Base-by-base conservation (phyloP, 2,329 filamentous ascomycete species). In the Pleoardoris graminearum region DNA sequence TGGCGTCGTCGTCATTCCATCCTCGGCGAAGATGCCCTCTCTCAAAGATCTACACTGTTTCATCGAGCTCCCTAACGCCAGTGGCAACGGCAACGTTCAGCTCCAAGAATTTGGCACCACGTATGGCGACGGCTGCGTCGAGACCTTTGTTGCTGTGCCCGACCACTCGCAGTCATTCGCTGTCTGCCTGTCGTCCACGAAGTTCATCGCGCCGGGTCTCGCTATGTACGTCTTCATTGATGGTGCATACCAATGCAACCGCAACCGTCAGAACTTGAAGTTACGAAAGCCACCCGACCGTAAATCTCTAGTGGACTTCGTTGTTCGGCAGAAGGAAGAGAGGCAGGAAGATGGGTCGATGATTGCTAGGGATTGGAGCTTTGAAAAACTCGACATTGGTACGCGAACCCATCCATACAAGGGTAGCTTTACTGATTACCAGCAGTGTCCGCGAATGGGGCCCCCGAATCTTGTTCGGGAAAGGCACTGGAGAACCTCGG, bases 191-290 rank as follows among this genome's bases (percentile, higher is more conserved):
- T 74, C 67, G 2, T 80, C 80, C 0, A 68, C 67, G 30, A 77
- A 74, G 25, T 84, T 79, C 68, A 81, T 84, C 55, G 78, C 78
- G 1, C 74, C 78, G 21, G 82, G 82, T 0, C 66, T 84, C 10
- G 77, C 80, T 1, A 77, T 81, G 65, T 80, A 80, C 54, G 80
- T 84, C 22, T 84, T 77, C 69, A 82, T 83, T 35, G 82, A 84
- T 58, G 82, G 82, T 16, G 67, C 78, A 5, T 83, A 83, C 55
- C 81, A 84, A 60, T 82, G 79, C 67, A 84, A 84, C 54, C 79
- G 82, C 51, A 81, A 81, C 63, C 72, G 77, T 33, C 70, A 74
- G 33, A 67, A 76, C 30, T 58, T 83, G 27, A 66, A 71, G 48
- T 63, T 66, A 11, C 54, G 59, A 7, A 62, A 66, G 17, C 58